Conservation (phyloP, 177 flowering plant species). For the Vitis hybrid region DNA sequence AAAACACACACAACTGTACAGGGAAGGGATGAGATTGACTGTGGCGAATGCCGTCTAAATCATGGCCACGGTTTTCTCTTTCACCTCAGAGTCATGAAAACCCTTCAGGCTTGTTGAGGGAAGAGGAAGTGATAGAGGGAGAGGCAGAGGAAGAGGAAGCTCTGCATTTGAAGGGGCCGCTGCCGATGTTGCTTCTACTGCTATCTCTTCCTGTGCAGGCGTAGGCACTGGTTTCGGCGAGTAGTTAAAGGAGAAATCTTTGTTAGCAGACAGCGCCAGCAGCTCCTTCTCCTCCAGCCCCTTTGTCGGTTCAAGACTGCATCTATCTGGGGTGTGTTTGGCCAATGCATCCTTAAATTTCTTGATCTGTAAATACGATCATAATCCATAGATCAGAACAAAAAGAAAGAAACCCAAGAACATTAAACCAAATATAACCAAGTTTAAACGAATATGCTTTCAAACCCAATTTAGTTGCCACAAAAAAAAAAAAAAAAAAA, state of each 20-base stretch:
- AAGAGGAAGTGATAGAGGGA: constrained; percentile 5
- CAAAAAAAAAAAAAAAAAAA: not conserved
- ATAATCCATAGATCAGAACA: not conserved
- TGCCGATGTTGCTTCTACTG: constrained; percentile 10
- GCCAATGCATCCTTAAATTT: constrained; percentile 83
- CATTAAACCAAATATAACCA: not conserved
- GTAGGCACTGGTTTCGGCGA: constrained; percentile 35
- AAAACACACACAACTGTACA: constrained; percentile 22
- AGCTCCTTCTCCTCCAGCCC: constrained; percentile 87
- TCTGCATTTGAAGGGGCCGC: constrained; percentile 5
- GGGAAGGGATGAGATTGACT: not conserved
- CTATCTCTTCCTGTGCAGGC: constrained; percentile 17
- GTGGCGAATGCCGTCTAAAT: constrained; percentile 1
- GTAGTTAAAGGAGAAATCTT: constrained; percentile 62
- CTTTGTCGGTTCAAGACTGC: constrained; percentile 70
- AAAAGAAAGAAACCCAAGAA: not conserved
- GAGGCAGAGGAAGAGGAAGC: constrained; percentile 11
- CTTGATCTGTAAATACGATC: constrained; percentile 51
- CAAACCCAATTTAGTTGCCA: not conserved
- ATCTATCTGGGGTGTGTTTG: constrained; percentile 61
- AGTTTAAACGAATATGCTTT: no score
- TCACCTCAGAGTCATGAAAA: constrained; percentile 20
- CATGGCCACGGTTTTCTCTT: constrained; percentile 30
- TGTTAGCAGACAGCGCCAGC: constrained; percentile 73
- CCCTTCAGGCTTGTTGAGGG: constrained; percentile 9